Evolutionary conservation across 768 basidiomycete species (phyloP).

Genomic region (Pisolithus microcarpus): DNA sequence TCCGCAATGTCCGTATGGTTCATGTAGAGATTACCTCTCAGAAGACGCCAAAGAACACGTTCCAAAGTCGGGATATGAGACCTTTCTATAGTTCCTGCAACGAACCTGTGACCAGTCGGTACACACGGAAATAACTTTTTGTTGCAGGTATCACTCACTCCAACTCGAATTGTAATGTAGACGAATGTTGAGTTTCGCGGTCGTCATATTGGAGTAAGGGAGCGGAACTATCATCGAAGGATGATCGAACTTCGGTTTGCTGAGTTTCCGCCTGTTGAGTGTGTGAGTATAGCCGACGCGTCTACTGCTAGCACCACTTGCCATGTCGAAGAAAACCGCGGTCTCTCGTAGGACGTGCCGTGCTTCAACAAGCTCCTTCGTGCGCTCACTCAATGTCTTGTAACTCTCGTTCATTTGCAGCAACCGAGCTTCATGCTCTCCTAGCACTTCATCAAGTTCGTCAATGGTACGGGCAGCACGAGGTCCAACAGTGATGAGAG

Average conservation of each 20-base stretch:
- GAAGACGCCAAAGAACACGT: slow-evolving; percentile 94
- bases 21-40: slow-evolving; percentile 98
- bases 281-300: slow-evolving; percentile 5
- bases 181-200: slow-evolving; percentile 56
- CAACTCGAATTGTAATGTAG: slow-evolving; percentile 68
- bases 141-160: slow-evolving; percentile 48
- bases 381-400: slow-evolving; percentile 77
- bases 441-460: slow-evolving; percentile 81
- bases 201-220: slow-evolving; percentile 92
- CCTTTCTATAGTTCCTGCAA: slow-evolving; percentile 94
- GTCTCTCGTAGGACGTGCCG: slow-evolving; percentile 93
- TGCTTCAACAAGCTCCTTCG: slow-evolving; percentile 85
- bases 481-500: slow-evolving; percentile 84
- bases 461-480: slow-evolving; percentile 91
- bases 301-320: slow-evolving; percentile 22
- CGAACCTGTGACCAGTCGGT: slow-evolving; percentile 52
- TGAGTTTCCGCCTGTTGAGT: slow-evolving; percentile 63
- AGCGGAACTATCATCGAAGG: slow-evolving; percentile 86
- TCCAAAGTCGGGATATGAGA: slow-evolving; percentile 89
- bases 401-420: slow-evolving; percentile 91
- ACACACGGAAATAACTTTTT: not conserved
- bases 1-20: slow-evolving; percentile 94
- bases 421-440: slow-evolving; percentile 80
- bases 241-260: slow-evolving; percentile 73
- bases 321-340: slow-evolving; percentile 91